A percentile compares a stretch with the other conserved stretches of the same genome.
These are phyloP conservation scores for Vanrija sp. DNA, from an alignment of 1,284 basidiomycete genomes.

Conservation along the genomic window DNA sequence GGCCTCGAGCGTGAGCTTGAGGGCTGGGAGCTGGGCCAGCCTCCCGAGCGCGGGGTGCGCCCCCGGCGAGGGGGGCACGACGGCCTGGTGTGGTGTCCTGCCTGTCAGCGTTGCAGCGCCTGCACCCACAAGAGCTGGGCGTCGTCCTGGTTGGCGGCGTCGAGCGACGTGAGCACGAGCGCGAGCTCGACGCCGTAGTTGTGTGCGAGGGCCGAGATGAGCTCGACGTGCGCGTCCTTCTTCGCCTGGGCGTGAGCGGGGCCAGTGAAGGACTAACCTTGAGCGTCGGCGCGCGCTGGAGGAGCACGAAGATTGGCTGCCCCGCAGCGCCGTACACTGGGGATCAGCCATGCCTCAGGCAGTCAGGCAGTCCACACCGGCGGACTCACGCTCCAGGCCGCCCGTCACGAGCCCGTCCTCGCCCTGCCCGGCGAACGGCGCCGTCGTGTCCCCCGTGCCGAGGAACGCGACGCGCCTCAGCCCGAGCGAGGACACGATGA, in stretches of 20 bases:
- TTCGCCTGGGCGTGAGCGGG: conserved; percentile 52
- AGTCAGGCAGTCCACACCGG: no score
- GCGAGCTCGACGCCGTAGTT: conserved; percentile 54
- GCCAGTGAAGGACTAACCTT: conserved; percentile 53
- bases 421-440: conserved; percentile 64
- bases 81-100: conserved; percentile 43
- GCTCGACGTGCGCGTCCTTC: conserved; percentile 63
- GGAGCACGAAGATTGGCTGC: conserved; percentile 9
- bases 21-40: conserved; percentile 53
- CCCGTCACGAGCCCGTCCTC: conserved; percentile 66
- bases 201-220: conserved; percentile 58
- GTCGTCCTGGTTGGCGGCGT: conserved; percentile 66
- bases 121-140: conserved; percentile 65
- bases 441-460: conserved; percentile 59
- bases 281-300: conserved; percentile 67
- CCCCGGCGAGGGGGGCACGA: conserved; percentile 46
- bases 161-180: conserved; percentile 68
- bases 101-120: background rate
- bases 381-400: conserved; percentile 64
- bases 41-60: conserved; percentile 51
- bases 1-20: conserved; percentile 18
- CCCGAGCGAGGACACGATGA: conserved; percentile 63
- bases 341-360: background rate
- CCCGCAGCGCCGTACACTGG: conserved; percentile 10
- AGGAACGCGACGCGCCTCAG: conserved; percentile 58